Conservation (phyloP, 768 basidiomycete species). For the Amanita polypyramis region DNA sequence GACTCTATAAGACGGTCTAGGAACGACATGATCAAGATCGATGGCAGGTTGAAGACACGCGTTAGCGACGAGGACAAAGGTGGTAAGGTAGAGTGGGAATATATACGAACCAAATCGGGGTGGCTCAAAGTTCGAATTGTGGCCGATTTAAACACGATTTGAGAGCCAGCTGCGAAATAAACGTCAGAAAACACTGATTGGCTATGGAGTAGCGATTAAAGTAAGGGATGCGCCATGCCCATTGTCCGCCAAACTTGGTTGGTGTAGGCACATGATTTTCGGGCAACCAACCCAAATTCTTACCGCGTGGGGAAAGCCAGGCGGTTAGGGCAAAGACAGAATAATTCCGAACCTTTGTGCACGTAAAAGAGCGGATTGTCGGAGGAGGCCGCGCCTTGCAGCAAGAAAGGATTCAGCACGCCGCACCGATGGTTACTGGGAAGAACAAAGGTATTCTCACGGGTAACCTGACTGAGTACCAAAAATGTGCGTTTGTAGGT, state of each 20-base stretch:
- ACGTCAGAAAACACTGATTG: conserved; percentile 10
- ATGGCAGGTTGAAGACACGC: conserved; percentile 10
- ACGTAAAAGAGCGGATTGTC: conserved; percentile 48
- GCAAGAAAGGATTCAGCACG: conserved; percentile 8
- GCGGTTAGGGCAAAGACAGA: conserved; percentile 1
- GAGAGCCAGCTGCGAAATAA: conserved; percentile 1
- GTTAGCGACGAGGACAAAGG: not conserved
- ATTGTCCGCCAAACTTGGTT: conserved; percentile 24
- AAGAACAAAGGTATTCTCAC: conserved; percentile 29
- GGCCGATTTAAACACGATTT: conserved; percentile 3
- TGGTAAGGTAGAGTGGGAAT: not conserved
- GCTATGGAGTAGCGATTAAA: conserved; percentile 5
- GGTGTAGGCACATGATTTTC: conserved; percentile 13
- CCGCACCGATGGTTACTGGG: conserved; percentile 9
- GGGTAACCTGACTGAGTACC: conserved; percentile 19
- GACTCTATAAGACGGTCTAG: conserved; percentile 28
- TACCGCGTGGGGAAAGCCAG: conserved; percentile 1
- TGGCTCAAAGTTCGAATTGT: conserved; percentile 3
- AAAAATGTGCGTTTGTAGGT: conserved; percentile 43
- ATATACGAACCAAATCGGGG: conserved; percentile 5
- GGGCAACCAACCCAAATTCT: conserved; percentile 8
- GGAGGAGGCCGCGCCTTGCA: conserved; percentile 65
- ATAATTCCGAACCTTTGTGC: conserved; percentile 28
- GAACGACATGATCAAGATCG: conserved; percentile 21
- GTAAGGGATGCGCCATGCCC: conserved; percentile 7